phyloP scores from a whole-genome alignment of 176 grass and related monocot species.

The Rhynchospora breviuscula region DNA sequence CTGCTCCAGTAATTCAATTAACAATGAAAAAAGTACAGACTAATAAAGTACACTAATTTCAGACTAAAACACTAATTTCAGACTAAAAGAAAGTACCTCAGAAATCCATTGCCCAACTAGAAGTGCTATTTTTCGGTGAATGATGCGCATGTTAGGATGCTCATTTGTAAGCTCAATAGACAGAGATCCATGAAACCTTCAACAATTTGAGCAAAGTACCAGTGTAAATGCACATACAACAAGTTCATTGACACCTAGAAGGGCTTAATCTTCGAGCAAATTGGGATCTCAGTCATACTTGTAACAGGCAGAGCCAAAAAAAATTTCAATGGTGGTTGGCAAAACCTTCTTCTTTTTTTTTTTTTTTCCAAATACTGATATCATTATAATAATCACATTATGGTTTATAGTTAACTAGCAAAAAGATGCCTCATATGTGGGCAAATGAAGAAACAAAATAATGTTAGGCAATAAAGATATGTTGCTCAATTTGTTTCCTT shows the following conservation, averaged over 20 bases:
- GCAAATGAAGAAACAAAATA: too few species aligned
- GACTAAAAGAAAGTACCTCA: constrained; percentile 53
- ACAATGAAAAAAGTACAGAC: not conserved
- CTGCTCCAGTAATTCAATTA: constrained; percentile 43
- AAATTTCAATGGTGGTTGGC: too few species aligned
- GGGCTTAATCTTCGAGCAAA: not conserved
- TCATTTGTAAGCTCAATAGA: constrained; percentile 84
- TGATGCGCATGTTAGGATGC: constrained; percentile 90
- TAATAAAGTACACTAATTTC: not conserved
- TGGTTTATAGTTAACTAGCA: too few species aligned
- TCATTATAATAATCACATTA: too few species aligned
- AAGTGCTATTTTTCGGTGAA: constrained; percentile 90
- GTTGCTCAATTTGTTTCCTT: too few species aligned
- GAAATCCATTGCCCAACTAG: constrained; percentile 95
- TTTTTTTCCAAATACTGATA: too few species aligned
- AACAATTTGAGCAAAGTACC: constrained; percentile 14
- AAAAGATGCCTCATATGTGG: too few species aligned
- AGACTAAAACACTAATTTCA: constrained; percentile 15
- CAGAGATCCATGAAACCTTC: constrained; percentile 82
- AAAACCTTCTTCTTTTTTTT: too few species aligned
- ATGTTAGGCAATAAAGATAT: too few species aligned
- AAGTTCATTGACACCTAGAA: not conserved
- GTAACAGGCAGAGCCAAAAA: too few species aligned
- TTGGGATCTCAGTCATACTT: not conserved
- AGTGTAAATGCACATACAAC: not conserved